A percentile compares a stretch with the other conserved stretches of the same genome.
Conservation (phyloP, 2,329 filamentous ascomycete species). For the Penicillium sp. region DNA sequence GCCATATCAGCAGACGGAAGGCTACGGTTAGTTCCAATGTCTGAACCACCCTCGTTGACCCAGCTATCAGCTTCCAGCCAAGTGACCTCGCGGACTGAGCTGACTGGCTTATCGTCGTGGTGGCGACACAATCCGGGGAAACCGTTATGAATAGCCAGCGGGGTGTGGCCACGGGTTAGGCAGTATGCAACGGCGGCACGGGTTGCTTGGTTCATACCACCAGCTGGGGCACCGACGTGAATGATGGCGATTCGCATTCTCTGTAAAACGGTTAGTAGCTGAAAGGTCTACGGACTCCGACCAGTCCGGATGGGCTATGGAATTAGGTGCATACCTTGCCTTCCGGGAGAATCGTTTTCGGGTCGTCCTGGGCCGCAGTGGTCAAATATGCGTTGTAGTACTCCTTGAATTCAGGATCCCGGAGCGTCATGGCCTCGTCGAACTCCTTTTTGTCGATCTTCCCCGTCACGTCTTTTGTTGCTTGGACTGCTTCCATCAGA, state of each 20-base stretch:
- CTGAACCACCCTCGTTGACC: conserved; percentile 94
- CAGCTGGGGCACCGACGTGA: conserved; percentile 92
- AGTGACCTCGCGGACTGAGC: conserved; percentile 77
- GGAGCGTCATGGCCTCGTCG: conserved; percentile 77
- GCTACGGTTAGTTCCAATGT: conserved; percentile 96
- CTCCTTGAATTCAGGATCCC: conserved; percentile 90
- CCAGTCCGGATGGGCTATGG: not conserved
- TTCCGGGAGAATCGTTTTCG: conserved; percentile 64
- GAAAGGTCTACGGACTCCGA: not conserved
- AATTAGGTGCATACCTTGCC: conserved; percentile 58
- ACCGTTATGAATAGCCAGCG: conserved; percentile 91
- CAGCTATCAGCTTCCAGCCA: conserved; percentile 95
- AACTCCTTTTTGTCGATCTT: conserved; percentile 86
- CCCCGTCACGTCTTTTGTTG: conserved; percentile 79
- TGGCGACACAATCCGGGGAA: conserved; percentile 93
- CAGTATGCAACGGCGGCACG: conserved; percentile 92
- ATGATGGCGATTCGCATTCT: conserved; percentile 93
- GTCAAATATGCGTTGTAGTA: conserved; percentile 88
- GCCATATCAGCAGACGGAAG: conserved; percentile 85
- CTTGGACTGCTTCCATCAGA: conserved; percentile 79
- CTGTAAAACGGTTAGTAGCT: conserved; percentile 46
- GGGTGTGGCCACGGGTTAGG: conserved; percentile 83
- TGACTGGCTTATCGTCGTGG: conserved; percentile 75
- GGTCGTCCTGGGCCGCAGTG: conserved; percentile 78
- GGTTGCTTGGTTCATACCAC: conserved; percentile 97